phyloP scores from a whole-genome alignment of 2,329 filamentous ascomycete species.

The Penicillium sp. region DNA sequence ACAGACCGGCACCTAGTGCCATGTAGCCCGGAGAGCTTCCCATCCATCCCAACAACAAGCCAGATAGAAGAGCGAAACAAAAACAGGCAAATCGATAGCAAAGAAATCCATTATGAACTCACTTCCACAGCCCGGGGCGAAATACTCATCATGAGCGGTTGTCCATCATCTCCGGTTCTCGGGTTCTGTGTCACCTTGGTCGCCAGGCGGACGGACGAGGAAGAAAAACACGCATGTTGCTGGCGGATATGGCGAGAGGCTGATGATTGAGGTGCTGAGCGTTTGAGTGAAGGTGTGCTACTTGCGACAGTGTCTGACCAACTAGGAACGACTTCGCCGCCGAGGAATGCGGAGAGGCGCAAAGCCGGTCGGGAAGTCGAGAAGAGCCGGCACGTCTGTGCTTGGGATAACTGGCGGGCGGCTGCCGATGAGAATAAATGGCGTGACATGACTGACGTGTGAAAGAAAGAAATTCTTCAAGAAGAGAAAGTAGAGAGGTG shows the following conservation, averaged over 20 bases:
- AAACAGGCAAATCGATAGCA: neutral
- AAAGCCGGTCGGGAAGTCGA: slow-evolving; percentile 23
- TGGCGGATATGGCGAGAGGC: slow-evolving; percentile 14
- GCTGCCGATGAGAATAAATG: slow-evolving; percentile 24
- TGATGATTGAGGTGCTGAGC: neutral
- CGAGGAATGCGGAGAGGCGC: slow-evolving; percentile 32
- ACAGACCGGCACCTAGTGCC: neutral
- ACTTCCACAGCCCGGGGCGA: slow-evolving; percentile 79
- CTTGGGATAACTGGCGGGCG: slow-evolving; percentile 25
- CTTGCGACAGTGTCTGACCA: slow-evolving; percentile 13
- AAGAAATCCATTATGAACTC: slow-evolving; percentile 30
- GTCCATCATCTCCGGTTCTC: slow-evolving; percentile 75
- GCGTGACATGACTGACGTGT: slow-evolving; percentile 30
- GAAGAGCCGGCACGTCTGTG: slow-evolving; percentile 18
- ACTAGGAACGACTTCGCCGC: slow-evolving; percentile 21
- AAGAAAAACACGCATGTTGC: slow-evolving; percentile 34
- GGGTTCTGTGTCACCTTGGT: slow-evolving; percentile 62
- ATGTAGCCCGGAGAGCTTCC: slow-evolving; percentile 1
- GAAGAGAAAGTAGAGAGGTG: slow-evolving; percentile 1
- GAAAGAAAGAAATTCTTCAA: neutral
- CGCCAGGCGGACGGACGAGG: slow-evolving; percentile 32
- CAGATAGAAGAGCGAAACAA: neutral
- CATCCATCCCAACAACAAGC: neutral
- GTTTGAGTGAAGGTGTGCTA: neutral
- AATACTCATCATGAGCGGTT: slow-evolving; percentile 79